These are phyloP conservation scores for Cylindrotheca closterium DNA, from an alignment of 108 stramenopile genomes.

Conservation along the genomic window DNA sequence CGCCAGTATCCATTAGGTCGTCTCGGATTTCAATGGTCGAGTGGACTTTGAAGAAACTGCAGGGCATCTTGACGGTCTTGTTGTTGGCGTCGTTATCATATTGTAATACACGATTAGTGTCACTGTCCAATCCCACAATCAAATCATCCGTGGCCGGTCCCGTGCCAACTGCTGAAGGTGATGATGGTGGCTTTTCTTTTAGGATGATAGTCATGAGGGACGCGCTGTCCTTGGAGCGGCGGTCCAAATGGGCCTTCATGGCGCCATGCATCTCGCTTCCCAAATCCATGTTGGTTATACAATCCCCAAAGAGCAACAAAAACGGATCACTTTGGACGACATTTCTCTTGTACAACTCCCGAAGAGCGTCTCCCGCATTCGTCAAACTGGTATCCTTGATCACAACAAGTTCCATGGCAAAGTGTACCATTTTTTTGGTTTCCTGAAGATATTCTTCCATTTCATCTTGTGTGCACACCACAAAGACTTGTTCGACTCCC, in stretches of 20 bases:
- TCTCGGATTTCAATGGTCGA: conserved; percentile 30
- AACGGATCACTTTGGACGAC: conserved; percentile 96
- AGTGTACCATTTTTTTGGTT: conserved; percentile 22
- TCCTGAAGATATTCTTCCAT: conserved; percentile 58
- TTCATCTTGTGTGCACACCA: conserved; percentile 65
- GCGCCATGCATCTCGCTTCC: conserved; percentile 35
- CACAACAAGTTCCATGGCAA: conserved; percentile 46
- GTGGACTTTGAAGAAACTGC: conserved; percentile 60
- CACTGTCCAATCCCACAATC: conserved; percentile 72
- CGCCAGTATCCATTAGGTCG: conserved; percentile 91
- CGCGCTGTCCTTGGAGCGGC: conserved; percentile 71
- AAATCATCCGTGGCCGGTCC: conserved; percentile 67
- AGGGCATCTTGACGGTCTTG: conserved; percentile 48
- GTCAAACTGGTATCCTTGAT: conserved; percentile 68
- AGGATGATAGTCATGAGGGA: conserved; percentile 90
- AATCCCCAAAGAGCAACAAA: conserved; percentile 92
- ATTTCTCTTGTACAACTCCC: conserved; percentile 93
- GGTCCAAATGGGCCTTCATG: conserved; percentile 60
- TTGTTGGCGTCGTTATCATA: conserved; percentile 57
- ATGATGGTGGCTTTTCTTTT: conserved; percentile 22
- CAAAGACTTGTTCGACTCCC: conserved; percentile 80
- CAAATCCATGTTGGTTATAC: conserved; percentile 90
- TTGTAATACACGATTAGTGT: conserved; percentile 68
- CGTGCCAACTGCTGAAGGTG: not conserved
- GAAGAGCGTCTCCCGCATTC: conserved; percentile 93